These are phyloP conservation scores for Plantago elongata DNA, from an alignment of 257 asterid species.

Conservation along the genomic window DNA sequence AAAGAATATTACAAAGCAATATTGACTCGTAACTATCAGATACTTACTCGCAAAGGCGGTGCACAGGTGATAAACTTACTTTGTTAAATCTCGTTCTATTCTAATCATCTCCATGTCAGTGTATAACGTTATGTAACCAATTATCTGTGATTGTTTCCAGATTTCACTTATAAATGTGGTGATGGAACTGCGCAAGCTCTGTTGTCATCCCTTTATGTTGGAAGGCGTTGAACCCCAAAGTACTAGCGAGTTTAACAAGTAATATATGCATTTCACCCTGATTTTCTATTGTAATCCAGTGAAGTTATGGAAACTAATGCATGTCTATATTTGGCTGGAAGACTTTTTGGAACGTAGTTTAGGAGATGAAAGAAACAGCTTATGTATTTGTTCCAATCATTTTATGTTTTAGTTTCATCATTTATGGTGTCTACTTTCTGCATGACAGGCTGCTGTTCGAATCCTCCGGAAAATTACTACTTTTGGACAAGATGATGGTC, in stretches of 20 bases:
- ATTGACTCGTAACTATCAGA: slow-evolving; percentile 94
- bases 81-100: slow-evolving; percentile 14
- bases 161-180: slow-evolving; percentile 95
- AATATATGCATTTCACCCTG: slow-evolving; percentile 26
- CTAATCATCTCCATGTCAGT: slow-evolving; percentile 11
- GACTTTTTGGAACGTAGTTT: too few species aligned
- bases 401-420: not conserved
- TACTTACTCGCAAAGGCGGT: slow-evolving; percentile 96
- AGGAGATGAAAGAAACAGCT: too few species aligned
- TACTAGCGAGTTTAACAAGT: slow-evolving; percentile 73
- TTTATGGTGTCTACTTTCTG: not conserved
- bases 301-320: too few species aligned
- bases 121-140: slow-evolving; percentile 7
- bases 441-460: slow-evolving; percentile 75
- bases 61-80: slow-evolving; percentile 58
- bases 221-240: slow-evolving; percentile 98
- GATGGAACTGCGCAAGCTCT: slow-evolving; percentile 93
- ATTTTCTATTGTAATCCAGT: not conserved
- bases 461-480: slow-evolving; percentile 91
- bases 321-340: too few species aligned
- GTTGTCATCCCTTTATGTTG: slow-evolving; percentile 97
- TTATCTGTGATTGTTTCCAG: slow-evolving; percentile 27
- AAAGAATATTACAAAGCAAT: slow-evolving; percentile 98
- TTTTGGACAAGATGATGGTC: slow-evolving; percentile 97
- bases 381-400: not conserved